Evolutionary conservation across 345 rosid species (phyloP), one percentile per base, ranked within the genome.

Genomic region (Balakata baccata): DNA sequence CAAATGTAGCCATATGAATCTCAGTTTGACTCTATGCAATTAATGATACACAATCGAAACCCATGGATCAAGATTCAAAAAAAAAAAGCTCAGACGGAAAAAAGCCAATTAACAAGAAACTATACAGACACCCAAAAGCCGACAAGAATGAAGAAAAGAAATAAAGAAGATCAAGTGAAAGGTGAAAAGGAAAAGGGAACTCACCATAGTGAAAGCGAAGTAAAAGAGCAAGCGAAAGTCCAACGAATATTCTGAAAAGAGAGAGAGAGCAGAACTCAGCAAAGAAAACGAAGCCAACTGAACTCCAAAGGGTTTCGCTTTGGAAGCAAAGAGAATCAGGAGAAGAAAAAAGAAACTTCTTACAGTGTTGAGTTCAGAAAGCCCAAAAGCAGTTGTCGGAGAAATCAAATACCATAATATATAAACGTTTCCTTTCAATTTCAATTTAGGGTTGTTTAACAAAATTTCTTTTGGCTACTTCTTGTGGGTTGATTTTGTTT

Each of bases 191-290:
- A n/a, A 23, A 58, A 7, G 22, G 14, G 10, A 45, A 58, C 74
- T 45, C 22, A 71, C 66, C 74, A 71, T 71, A 25, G 66, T 41
- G 41, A 58, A 56, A 4, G 5, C 23, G 23, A 17, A 16, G 56
- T 45, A 23, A 18, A 54, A 37, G 23, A 38, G 3, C 9, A 25
- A 23, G 38, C 54, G 25, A 45, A 14, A 69, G n/a, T 39, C 22
- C 5, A 5, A 4, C 3, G 3, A 23, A 14, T 54, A 37, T 39
- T 68, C 46, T 51, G 2, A 17, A n/a, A n/a, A 20, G 23, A 8
- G 29, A 39, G 17, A 11, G 63, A 8, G 50, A 69, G 13, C 17
- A 58, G 64, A 39, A 63, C 46, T 49, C 17, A 14, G 0, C 45
- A 16, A 37, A 2, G 6, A 53, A 70, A 56, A 58, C 43, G 56